Base-by-base conservation (phyloP, 345 rosid genomes). In the Bruguiera parviflora region DNA sequence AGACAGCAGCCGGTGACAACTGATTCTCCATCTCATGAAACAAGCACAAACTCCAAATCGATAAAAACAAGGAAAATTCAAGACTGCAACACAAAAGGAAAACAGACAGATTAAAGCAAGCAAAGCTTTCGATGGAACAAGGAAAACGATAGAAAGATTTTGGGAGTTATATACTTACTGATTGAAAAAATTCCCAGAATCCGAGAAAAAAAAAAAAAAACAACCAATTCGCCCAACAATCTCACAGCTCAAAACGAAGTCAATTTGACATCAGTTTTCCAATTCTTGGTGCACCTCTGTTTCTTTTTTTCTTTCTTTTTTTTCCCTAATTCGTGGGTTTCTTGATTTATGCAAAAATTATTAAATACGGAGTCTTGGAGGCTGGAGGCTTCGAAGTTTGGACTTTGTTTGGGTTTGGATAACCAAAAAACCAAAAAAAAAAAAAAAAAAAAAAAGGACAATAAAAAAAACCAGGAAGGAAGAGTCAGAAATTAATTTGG, bases 91-190 rank as follows among this genome's bases (percentile, higher is more conserved):
- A 62, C 22, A 57, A 11, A 35, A 60, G 53, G 4, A 55, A 64
- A 57, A 61, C 37, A 35, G 28, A 61, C 37, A 35, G 28, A 69
- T 43, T 24, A 35, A 43, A 49, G 33, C 68, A 69, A 61, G 53
- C 55, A 65, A 20, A 75, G 55, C 51, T 57, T 15, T 28, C 15
- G n/a, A 28, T 11, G n/a, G 43, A 25, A 37, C 27, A 37, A 5
- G 8, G 24, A 66, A 73, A 21, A 32, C 4, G 8, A 70, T 16
- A 47, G 31, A 27, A 58, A 59, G 65, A 68, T 46, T 25, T n/a
- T 43, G 18, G 7, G 9, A 53, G 53, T 55, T 55, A 2, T 47
- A 4, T 55, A 77, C 84, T 75, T 78, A 78, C 78, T 64, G 79
- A 75, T 63, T 71, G 55, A 43, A 64, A 68, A 58, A 46, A 10